Evolutionary conservation across 208 protist genomes (phyloP).

Genomic region (Entamoeba dispar): DNA sequence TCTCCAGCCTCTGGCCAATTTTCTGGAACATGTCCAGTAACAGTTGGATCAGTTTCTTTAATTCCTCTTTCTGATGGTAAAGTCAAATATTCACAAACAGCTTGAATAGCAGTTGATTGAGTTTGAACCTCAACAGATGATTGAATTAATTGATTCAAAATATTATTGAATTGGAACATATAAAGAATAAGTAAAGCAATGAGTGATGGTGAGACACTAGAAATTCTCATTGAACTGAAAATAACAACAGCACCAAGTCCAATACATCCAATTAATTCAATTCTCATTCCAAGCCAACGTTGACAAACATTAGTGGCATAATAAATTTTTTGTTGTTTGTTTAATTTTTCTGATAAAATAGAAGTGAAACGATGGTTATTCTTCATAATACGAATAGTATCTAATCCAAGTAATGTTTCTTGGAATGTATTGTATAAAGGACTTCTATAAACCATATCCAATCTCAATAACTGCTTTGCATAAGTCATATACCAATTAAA

Average conservation of each 20-base stretch:
- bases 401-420: slow-evolving; percentile 57
- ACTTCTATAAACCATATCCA: slow-evolving; percentile 52
- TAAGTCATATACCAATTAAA: slow-evolving; percentile 4
- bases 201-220: not conserved
- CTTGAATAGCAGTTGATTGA: not conserved
- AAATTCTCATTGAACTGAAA: not conserved
- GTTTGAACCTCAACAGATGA: not conserved
- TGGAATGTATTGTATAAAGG: slow-evolving; percentile 64
- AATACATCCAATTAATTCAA: slow-evolving; percentile 2
- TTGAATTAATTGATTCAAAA: not conserved
- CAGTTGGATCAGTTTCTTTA: not conserved
- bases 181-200: not conserved
- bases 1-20: not conserved
- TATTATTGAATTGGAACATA: not conserved
- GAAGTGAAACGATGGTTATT: slow-evolving; percentile 6
- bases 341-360: not conserved
- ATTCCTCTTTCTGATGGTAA: not conserved
- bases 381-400: slow-evolving; percentile 52
- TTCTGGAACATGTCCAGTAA: not conserved
- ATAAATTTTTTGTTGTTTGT: not conserved
- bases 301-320: not conserved
- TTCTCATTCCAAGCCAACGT: slow-evolving; percentile 9
- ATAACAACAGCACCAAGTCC: not conserved
- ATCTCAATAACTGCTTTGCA: slow-evolving; percentile 53
- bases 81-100: not conserved